Percentiles rank a stretch among this genome's conserved stretches.
Evolutionary conservation across 768 basidiomycete genomes (phyloP).

Genomic region (Filobasidium wieringae): DNA sequence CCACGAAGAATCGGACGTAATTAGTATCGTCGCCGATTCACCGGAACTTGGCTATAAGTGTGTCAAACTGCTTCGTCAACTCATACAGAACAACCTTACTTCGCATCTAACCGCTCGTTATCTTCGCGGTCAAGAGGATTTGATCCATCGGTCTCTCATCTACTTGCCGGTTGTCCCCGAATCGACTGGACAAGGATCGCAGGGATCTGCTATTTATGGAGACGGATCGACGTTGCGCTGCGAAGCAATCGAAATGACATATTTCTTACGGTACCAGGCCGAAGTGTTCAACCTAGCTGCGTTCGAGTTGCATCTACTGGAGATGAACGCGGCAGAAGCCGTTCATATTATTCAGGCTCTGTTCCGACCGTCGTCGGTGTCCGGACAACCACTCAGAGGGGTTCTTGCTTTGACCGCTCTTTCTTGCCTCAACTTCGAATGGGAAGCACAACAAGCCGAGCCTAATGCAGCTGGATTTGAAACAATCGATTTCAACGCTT

Average conservation of each 20-base stretch:
- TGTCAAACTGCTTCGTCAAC: conserved; percentile 8
- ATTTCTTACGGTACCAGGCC: conserved; percentile 6
- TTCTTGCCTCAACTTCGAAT: background rate
- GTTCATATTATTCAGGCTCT: conserved; percentile 6
- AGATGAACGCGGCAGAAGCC: background rate
- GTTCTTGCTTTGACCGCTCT: conserved; percentile 2
- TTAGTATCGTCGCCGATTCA: background rate
- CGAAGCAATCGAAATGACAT: background rate
- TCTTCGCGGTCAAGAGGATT: conserved; percentile 11
- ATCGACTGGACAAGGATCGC: background rate
- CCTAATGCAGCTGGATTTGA: conserved; percentile 3
- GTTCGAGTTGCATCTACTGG: conserved; percentile 9
- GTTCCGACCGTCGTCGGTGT: background rate
- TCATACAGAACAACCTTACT: conserved; percentile 3
- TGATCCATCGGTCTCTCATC: conserved; percentile 3
- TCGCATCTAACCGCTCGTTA: conserved; percentile 3
- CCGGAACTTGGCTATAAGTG: conserved; percentile 6
- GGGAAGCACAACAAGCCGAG: background rate
- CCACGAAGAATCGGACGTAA: background rate
- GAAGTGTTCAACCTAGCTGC: conserved; percentile 7
- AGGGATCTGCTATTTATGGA: background rate
- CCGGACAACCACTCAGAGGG: background rate
- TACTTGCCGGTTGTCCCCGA: background rate
- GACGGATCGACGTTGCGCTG: background rate
- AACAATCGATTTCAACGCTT: conserved; percentile 4